These are phyloP conservation scores for Cryptococcus depauperatus DNA, from an alignment of 1,284 basidiomycete species.

Conservation along the genomic window DNA sequence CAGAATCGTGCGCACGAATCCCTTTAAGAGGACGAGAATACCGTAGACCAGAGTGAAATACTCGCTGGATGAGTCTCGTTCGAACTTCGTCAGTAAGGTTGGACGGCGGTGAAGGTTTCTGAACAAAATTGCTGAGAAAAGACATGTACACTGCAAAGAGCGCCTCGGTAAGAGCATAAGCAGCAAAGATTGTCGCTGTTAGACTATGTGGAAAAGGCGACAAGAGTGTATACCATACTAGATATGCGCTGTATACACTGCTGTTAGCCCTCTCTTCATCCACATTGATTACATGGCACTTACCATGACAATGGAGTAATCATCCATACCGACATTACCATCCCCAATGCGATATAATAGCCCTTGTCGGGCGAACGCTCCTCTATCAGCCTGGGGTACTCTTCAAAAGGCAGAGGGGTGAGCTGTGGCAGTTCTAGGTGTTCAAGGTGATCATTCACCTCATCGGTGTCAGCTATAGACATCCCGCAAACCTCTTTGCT, in stretches of 20 bases:
- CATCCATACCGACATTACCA: conserved; percentile 64
- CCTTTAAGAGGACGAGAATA: conserved; percentile 36
- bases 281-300: conserved; percentile 3
- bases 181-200: conserved; percentile 24
- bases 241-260: conserved; percentile 40
- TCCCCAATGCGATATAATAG: conserved; percentile 25
- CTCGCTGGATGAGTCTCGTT: conserved; percentile 55
- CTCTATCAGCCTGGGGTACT: conserved; percentile 18
- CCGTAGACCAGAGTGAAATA: conserved; percentile 58
- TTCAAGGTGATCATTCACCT: background rate
- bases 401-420: conserved; percentile 23
- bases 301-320: conserved; percentile 62
- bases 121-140: conserved; percentile 53
- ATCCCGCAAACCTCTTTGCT: no score
- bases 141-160: conserved; percentile 66
- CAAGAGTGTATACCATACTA: conserved; percentile 48
- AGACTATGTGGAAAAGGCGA: conserved; percentile 46
- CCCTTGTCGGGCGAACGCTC: conserved; percentile 16
- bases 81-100: conserved; percentile 46
- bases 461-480: background rate
- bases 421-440: conserved; percentile 5
- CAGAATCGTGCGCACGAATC: background rate
- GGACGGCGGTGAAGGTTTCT: conserved; percentile 49
- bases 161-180: conserved; percentile 33
- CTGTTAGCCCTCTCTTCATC: background rate